Conservation (phyloP, 2,329 filamentous ascomycete species). For the Trichocomaceae sp. region DNA sequence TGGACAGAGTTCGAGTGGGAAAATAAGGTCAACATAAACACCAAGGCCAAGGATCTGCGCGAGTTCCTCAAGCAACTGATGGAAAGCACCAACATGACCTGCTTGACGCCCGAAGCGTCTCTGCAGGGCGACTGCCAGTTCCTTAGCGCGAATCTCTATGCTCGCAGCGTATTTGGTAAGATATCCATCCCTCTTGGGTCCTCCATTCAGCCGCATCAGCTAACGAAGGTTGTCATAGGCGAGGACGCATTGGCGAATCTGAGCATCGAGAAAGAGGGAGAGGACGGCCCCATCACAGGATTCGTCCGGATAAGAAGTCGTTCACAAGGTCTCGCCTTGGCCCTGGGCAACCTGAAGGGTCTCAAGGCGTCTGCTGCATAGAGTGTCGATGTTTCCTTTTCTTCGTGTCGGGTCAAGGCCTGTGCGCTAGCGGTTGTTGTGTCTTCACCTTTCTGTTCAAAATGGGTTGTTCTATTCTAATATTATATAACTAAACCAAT, state of each 20-base stretch:
- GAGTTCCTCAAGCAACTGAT: slow-evolving; percentile 92
- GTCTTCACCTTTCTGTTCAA: neutral
- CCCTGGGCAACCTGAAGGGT: slow-evolving; percentile 88
- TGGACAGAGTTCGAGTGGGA: slow-evolving; percentile 99
- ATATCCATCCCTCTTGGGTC: slow-evolving; percentile 21
- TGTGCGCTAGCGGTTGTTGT: slow-evolving; percentile 12
- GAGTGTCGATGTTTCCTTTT: slow-evolving; percentile 20
- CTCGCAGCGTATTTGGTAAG: slow-evolving; percentile 95
- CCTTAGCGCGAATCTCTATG: slow-evolving; percentile 93
- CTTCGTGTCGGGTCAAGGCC: slow-evolving; percentile 10
- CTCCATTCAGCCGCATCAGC: slow-evolving; percentile 17
- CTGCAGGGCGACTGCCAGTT: slow-evolving; percentile 98
- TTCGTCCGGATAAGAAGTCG: slow-evolving; percentile 97
- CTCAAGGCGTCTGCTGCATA: slow-evolving; percentile 61
- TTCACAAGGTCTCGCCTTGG: slow-evolving; percentile 89
- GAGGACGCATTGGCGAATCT: slow-evolving; percentile 97
- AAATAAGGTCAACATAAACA: slow-evolving; percentile 99
- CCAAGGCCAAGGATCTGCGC: slow-evolving; percentile 82
- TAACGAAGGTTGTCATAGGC: slow-evolving; percentile 49
- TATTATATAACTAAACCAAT: neutral
- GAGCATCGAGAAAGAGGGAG: slow-evolving; percentile 95
- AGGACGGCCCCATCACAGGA: slow-evolving; percentile 89
- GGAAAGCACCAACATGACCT: slow-evolving; percentile 98
- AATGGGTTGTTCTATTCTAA: slow-evolving; percentile 1
- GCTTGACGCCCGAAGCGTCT: slow-evolving; percentile 89